Evolutionary conservation across 805 yeast genomes (phyloP).

Genomic region (Sungouiozyma ichnusensis): DNA sequence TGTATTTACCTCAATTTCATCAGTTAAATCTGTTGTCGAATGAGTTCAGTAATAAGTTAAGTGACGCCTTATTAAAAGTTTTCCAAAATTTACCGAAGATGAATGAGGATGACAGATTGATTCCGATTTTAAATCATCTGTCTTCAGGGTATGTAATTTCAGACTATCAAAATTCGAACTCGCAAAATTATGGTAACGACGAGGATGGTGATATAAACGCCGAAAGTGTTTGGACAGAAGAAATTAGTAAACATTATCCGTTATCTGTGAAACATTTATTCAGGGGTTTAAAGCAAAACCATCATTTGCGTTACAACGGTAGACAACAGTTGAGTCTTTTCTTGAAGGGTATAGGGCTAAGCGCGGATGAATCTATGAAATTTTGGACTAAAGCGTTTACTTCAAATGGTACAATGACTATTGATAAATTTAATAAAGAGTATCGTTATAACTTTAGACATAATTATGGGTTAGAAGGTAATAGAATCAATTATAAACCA

Average conservation of each 20-base stretch:
- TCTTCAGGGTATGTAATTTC: constrained; percentile 59
- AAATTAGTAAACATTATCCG: constrained; percentile 61
- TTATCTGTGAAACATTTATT: constrained; percentile 66
- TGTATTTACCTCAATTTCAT: constrained; percentile 74
- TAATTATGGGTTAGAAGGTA: constrained; percentile 86
- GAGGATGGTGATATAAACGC: constrained; percentile 47
- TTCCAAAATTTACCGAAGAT: constrained; percentile 71
- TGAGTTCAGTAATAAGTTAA: constrained; percentile 52
- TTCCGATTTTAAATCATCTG: constrained; percentile 74
- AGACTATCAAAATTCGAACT: constrained; percentile 34
- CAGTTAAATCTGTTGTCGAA: constrained; percentile 60
- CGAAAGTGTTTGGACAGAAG: constrained; percentile 43
- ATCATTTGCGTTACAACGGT: constrained; percentile 73
- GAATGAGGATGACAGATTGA: constrained; percentile 83
- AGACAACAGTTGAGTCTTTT: constrained; percentile 81
- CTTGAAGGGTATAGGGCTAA: constrained; percentile 80
- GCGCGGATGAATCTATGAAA: constrained; percentile 74
- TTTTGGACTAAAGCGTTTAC: constrained; percentile 74
- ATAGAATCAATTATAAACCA: constrained; percentile 74
- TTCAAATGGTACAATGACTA: constrained; percentile 38
- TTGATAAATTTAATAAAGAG: constrained; percentile 77
- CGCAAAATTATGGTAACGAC: constrained; percentile 18
- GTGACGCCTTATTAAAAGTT: constrained; percentile 47
- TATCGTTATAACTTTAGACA: constrained; percentile 84
- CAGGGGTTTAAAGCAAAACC: constrained; percentile 43